phyloP scores from a whole-genome alignment of 2,329 filamentous ascomycete genomes.

The Fusarium avenaceum region DNA sequence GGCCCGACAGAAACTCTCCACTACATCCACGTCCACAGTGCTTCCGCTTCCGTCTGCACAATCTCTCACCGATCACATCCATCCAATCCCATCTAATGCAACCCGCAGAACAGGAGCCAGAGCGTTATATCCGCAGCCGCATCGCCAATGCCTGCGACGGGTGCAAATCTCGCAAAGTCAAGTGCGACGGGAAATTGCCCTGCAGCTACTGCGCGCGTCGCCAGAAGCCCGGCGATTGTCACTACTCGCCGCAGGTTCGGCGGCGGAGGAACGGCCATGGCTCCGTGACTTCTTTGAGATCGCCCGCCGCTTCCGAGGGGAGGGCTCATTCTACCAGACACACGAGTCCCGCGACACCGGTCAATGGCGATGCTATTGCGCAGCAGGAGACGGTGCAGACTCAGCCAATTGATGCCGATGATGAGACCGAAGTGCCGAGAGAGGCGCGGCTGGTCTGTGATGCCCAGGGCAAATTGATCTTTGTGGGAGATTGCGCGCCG shows the following conservation, averaged over 20 bases:
- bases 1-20: background rate
- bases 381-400: constrained; percentile 9
- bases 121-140: constrained; percentile 57
- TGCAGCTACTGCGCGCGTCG: constrained; percentile 65
- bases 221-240: constrained; percentile 59
- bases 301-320: constrained; percentile 43
- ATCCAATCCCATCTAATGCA: constrained; percentile 32
- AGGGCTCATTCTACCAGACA: constrained; percentile 31
- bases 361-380: background rate
- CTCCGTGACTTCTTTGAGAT: constrained; percentile 31
- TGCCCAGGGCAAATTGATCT: constrained; percentile 66
- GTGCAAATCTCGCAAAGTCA: constrained; percentile 68
- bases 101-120: constrained; percentile 38
- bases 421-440: constrained; percentile 67
- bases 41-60: constrained; percentile 44
- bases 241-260: constrained; percentile 60
- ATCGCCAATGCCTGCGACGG: constrained; percentile 68
- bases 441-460: constrained; percentile 67
- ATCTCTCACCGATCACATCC: constrained; percentile 20
- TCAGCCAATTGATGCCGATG: constrained; percentile 53
- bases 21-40: constrained; percentile 20
- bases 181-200: constrained; percentile 67
- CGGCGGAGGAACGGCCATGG: constrained; percentile 52
- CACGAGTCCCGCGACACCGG: constrained; percentile 36
- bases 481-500: constrained; percentile 69